Conservation (phyloP, 108 stramenopile species). For the Discostella pseudostelligera region DNA sequence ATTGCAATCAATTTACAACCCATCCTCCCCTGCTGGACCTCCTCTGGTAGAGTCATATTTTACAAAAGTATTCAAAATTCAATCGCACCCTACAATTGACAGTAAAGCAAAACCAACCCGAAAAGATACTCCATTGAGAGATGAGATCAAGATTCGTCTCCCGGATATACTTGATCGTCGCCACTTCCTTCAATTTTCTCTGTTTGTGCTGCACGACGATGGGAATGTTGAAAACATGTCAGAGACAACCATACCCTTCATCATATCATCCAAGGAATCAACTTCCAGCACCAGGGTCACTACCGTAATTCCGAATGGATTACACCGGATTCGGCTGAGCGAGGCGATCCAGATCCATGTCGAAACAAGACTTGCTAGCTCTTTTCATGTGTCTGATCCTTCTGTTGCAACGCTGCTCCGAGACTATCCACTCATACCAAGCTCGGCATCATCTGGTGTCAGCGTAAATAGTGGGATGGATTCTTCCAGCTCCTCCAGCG, state of each 20-base stretch:
- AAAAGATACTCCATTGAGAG: slow-evolving; percentile 54
- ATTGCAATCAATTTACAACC: slow-evolving; percentile 61
- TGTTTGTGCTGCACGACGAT: slow-evolving; percentile 52
- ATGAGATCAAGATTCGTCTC: slow-evolving; percentile 81
- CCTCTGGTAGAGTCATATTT: slow-evolving; percentile 58
- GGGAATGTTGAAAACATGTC: slow-evolving; percentile 43
- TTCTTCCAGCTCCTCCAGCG: background rate
- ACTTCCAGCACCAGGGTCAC: slow-evolving; percentile 54
- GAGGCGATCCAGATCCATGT: slow-evolving; percentile 67
- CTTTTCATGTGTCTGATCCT: slow-evolving; percentile 71
- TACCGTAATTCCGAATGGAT: slow-evolving; percentile 81
- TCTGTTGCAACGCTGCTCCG: slow-evolving; percentile 63
- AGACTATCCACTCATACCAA: slow-evolving; percentile 50
- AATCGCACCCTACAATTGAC: slow-evolving; percentile 3
- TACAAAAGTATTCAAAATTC: slow-evolving; percentile 47
- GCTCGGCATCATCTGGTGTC: background rate
- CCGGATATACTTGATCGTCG: slow-evolving; percentile 76
- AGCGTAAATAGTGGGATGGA: background rate
- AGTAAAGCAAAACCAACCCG: slow-evolving; percentile 20
- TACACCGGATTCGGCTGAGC: slow-evolving; percentile 75
- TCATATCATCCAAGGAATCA: slow-evolving; percentile 60
- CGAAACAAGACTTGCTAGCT: slow-evolving; percentile 72
- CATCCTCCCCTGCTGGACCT: slow-evolving; percentile 63
- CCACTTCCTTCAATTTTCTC: slow-evolving; percentile 63
- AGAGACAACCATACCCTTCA: slow-evolving; percentile 69